These are phyloP conservation scores for Colletotrichum orbiculare DNA, from an alignment of 2,329 filamentous ascomycete genomes.

Conservation along the genomic window DNA sequence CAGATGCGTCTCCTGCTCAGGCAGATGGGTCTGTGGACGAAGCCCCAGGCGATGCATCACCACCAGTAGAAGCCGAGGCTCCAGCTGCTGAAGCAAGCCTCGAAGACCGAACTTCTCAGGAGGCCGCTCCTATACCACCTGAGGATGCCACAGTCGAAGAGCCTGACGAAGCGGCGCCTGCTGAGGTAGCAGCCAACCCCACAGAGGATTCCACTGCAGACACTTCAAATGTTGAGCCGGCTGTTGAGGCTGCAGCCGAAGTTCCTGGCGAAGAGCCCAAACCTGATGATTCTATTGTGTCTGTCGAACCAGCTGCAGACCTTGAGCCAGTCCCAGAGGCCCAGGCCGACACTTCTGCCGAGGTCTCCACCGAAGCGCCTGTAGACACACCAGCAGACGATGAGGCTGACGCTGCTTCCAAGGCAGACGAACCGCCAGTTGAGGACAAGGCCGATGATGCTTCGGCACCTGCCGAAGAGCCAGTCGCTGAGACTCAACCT, in stretches of 20 bases:
- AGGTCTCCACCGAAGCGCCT: not conserved
- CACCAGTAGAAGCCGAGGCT: not conserved
- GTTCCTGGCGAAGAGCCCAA: not conserved
- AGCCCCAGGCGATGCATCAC: constrained; percentile 2
- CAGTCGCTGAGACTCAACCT: constrained; percentile 31
- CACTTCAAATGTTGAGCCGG: not conserved
- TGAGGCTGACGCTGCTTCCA: constrained; percentile 3
- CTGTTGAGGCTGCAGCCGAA: constrained; percentile 10
- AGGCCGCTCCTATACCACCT: not conserved
- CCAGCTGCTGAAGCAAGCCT: not conserved
- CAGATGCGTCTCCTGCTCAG: not conserved
- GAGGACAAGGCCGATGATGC: not conserved
- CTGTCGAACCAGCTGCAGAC: constrained; percentile 12
- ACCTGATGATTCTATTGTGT: not conserved
- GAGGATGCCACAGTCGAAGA: constrained; percentile 12
- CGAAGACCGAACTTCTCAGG: not conserved
- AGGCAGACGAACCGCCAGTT: not conserved
- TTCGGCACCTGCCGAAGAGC: constrained; percentile 15
- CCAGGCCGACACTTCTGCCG: not conserved
- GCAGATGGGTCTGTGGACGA: constrained; percentile 1
- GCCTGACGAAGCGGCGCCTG: constrained; percentile 24
- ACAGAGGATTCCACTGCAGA: not conserved
- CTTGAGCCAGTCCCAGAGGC: not conserved
- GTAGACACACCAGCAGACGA: constrained; percentile 10
- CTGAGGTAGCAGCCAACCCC: constrained; percentile 22